Base-by-base conservation (phyloP, 1,284 basidiomycete genomes). In the Ustilago xerochloae region DNA sequence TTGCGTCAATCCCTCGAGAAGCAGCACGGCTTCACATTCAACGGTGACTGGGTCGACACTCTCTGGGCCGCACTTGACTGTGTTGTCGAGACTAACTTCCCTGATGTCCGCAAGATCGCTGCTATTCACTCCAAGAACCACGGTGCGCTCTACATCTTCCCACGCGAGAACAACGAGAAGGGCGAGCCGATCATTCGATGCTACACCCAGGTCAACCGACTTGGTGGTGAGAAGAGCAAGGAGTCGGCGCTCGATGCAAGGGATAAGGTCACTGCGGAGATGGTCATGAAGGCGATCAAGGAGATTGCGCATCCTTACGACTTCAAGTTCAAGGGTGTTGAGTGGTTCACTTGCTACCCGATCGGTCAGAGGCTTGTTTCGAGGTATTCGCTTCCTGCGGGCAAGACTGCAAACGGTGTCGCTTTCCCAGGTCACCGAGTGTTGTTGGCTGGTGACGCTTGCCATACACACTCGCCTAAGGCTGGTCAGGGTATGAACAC, bases 381-480 rank as follows among this genome's bases (percentile, higher is more conserved):
- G 38, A 66, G 71, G 16, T 79, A 81, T 52, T 77, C 77, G 51
- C 61, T 80, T 8, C 79, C 79, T 15, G 63, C 67, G 46, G 77
- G 64, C 50, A 61, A 33, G 38, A 64, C 49, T 9, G 63, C 59
- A 6, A 39, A 46, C 13, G 69, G 64, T 5, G 48, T 47, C 22
- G 20, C 60, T 10, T 80, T 77, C 60, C 71, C 69, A 3, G 70
- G 48, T n/a, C 78, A 81, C 55, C 70, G 84, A 32, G 81, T 86
- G 65, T 80, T 86, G 63, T 74, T 86, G 26, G 85, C 83, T 20
- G 85, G 85, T 33, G 85, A 86, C 63, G 85, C 85, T 6, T 85
- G 85, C 55, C 85, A 86, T 77, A 86, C 85, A 7, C 85, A 86
- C 73, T 84, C 81, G 24, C 85, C 85, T 29, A 86, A 86, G 77